Evolutionary conservation across 345 rosid genomes (phyloP).

Genomic region (Hibiscus syriacus): DNA sequence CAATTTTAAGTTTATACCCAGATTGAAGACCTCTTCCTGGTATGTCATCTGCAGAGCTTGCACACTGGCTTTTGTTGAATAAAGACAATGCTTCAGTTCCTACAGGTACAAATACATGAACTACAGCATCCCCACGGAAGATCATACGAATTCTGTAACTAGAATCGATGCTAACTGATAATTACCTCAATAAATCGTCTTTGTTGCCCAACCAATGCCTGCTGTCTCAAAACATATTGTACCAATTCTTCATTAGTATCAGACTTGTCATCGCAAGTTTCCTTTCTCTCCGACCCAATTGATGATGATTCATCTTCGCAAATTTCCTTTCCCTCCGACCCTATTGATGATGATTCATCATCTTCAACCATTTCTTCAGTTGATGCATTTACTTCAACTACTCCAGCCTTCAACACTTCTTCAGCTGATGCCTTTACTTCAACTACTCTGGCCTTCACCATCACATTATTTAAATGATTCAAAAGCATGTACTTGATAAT

Average conservation of each 20-base stretch:
- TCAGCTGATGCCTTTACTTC: too few relatives aligned
- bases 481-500: background rate
- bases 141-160: background rate
- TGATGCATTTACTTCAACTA: too few relatives aligned
- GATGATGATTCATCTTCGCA: slow-evolving; percentile 15
- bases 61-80: slow-evolving; percentile 62
- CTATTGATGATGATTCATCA: slow-evolving; percentile 11
- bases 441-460: too few relatives aligned
- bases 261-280: background rate
- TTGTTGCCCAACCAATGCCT: slow-evolving; percentile 34
- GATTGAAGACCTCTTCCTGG: slow-evolving; percentile 55
- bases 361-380: slow-evolving; percentile 8
- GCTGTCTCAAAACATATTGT: slow-evolving; percentile 24
- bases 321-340: slow-evolving; percentile 1
- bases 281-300: slow-evolving; percentile 14
- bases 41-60: slow-evolving; percentile 55
- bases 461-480: background rate
- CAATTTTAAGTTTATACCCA: slow-evolving; percentile 38
- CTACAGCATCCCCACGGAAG: background rate
- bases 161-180: background rate
- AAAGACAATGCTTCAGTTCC: slow-evolving; percentile 63
- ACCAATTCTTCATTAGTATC: slow-evolving; percentile 19
- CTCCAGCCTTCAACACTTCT: too few relatives aligned
- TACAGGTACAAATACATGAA: slow-evolving; percentile 21
- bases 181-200: slow-evolving; percentile 49